phyloP scores from a whole-genome alignment of 1,284 basidiomycete species.

The Mycosarcoma maydis region DNA sequence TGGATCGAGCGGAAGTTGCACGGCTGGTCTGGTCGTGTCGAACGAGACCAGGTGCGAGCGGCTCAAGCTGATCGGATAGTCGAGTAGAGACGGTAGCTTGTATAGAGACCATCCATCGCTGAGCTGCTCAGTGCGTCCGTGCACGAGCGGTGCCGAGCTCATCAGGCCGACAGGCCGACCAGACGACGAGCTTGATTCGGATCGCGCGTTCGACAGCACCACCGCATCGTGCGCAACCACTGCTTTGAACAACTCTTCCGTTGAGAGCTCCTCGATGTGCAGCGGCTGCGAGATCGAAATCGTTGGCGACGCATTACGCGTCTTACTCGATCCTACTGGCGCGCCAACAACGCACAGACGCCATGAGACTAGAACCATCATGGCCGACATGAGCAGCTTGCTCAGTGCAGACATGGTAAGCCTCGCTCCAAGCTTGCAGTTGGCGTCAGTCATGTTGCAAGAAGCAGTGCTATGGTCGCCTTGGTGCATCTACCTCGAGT shows the following conservation, averaged over 20 bases:
- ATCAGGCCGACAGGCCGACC: neutral
- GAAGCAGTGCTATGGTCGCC: too few species aligned
- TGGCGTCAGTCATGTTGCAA: too few species aligned
- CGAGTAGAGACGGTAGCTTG: neutral
- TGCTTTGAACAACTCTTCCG: slow-evolving; percentile 16
- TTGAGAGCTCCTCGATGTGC: neutral
- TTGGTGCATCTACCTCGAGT: too few species aligned
- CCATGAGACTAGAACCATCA: too few species aligned
- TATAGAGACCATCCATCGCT: neutral
- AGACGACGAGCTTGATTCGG: neutral
- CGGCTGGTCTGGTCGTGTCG: neutral
- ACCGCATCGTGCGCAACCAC: slow-evolving; percentile 3
- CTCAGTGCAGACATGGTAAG: too few species aligned
- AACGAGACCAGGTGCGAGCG: neutral
- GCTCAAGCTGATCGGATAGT: neutral
- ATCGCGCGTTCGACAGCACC: neutral
- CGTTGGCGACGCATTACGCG: neutral
- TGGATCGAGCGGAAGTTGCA: neutral
- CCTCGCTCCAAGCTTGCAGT: too few species aligned
- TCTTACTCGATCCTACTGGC: too few species aligned
- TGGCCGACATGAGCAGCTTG: too few species aligned
- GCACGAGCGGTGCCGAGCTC: neutral
- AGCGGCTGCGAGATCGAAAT: neutral
- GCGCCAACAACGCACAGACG: too few species aligned
- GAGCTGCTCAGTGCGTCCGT: too few species aligned